Conservation (phyloP, 1,139 yeast genomes). For the Yamadazyma songkhlaensis region DNA sequence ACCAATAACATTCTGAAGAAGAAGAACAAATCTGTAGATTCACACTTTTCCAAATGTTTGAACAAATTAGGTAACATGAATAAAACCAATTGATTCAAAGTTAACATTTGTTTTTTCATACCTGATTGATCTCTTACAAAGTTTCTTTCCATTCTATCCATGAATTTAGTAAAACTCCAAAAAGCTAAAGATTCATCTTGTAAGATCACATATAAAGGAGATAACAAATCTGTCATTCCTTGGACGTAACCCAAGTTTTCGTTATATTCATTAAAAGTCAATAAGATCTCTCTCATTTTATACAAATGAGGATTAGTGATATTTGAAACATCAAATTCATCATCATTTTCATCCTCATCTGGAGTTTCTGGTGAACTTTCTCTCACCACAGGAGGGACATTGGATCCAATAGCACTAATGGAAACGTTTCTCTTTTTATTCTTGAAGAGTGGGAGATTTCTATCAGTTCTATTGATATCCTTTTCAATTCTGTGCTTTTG, state of each 20-base stretch:
- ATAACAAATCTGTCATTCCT: constrained; percentile 93
- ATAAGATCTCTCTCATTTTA: constrained; percentile 70
- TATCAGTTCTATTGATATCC: constrained; percentile 90
- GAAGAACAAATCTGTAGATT: constrained; percentile 85
- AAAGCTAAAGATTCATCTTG: constrained; percentile 80
- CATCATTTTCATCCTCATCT: constrained; percentile 51
- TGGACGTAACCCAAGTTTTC: constrained; percentile 89
- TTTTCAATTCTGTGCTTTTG: constrained; percentile 88
- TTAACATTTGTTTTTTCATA: constrained; percentile 82
- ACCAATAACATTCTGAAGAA: constrained; percentile 92
- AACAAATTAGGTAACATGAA: constrained; percentile 85
- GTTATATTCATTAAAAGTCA: constrained; percentile 85
- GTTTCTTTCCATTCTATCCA: constrained; percentile 96
- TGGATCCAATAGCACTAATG: constrained; percentile 19
- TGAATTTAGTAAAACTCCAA: constrained; percentile 84
- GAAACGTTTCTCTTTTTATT: constrained; percentile 28
- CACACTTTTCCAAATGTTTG: constrained; percentile 81
- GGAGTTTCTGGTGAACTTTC: constrained; percentile 41
- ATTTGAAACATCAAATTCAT: constrained; percentile 48
- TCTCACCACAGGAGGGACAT: constrained; percentile 18
- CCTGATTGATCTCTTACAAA: constrained; percentile 90
- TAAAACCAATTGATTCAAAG: constrained; percentile 79
- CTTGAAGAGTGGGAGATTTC: constrained; percentile 62
- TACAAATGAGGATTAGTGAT: constrained; percentile 68
- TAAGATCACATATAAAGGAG: constrained; percentile 77